A percentile compares a stretch with the other conserved stretches of the same genome.
Conservation (phyloP, 441 rosid species). For the Gossypium davidsonii region DNA sequence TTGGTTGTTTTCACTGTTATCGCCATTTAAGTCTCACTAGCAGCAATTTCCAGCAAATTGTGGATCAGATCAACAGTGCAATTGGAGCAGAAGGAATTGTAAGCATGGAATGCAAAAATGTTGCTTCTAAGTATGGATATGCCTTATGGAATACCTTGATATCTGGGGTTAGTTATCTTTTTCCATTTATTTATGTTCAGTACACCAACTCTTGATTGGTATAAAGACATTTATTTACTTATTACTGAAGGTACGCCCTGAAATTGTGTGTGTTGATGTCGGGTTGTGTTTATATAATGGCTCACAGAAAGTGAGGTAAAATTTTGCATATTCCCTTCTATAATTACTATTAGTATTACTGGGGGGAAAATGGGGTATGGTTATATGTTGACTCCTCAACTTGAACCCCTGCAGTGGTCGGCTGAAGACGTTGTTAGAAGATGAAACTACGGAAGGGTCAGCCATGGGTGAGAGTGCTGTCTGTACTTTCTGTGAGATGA, state of each 20-base stretch:
- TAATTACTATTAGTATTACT: not conserved
- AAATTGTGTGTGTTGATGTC: conserved; percentile 43
- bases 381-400: not conserved
- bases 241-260: conserved; percentile 42
- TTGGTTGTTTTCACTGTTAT: not conserved
- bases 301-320: conserved; percentile 21
- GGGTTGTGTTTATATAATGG: conserved; percentile 39
- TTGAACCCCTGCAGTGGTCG: conserved; percentile 15
- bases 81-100: conserved; percentile 56
- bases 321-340: not conserved
- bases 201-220: not conserved
- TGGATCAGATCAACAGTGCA: conserved; percentile 53
- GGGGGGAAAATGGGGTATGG: not conserved
- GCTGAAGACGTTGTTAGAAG: conserved; percentile 22
- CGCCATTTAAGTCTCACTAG: not conserved
- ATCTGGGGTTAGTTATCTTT: conserved; percentile 38
- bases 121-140: conserved; percentile 35
- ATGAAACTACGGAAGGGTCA: conserved; percentile 10
- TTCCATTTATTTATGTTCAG: not conserved
- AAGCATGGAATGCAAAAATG: conserved; percentile 45
- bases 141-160: conserved; percentile 42
- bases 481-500: conserved; percentile 53
- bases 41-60: conserved; percentile 32
- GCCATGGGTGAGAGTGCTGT: conserved; percentile 20
- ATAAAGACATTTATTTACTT: not conserved